Base-by-base conservation (phyloP, 2,329 filamentous ascomycete genomes). In the Dactylonectria macrodidyma region DNA sequence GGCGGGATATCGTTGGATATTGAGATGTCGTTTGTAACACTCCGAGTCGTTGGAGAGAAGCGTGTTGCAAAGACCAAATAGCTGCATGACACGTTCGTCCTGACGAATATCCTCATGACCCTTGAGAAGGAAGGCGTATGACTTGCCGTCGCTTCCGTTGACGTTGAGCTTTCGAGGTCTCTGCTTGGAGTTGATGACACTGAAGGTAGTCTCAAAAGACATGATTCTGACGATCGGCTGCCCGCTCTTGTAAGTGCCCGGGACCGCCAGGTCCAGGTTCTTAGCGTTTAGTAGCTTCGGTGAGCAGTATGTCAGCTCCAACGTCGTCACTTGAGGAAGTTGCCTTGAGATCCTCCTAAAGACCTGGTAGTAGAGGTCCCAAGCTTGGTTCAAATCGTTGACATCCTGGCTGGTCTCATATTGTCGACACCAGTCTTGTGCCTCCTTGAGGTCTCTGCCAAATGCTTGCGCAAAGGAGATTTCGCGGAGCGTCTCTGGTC, bases 41-140 rank as follows among this genome's bases (percentile, higher is more conserved):
- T 99, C 97, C 3, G 94, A 94, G 79, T 99, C 97, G 77, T 95
- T 95, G 52, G 93, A 89, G 48, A 99, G 89, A 2, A 99, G 89
- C 0, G 97, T 99, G 81, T 99, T 99, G 84, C 95, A 96, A 14
- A 99, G 89, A 47, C 96, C 96, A 78, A 99, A 99, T 41, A 99
- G 89, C 82, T 99, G 96, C 97, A 99, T 99, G 74, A 99, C 96
- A 82, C 97, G 92, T 83, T 99, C 96, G 78, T 99, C 96, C 82
- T 99, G 96, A 67, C 96, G 92, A 72, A 99, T 98, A 85, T 99
- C 96, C 83, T 99, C 96, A 77, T 99, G 97, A n/a, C 96, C 96
- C 85, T 99, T 99, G 76, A 99, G 89, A 66, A 94, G 83, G 84
- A 97, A 98, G 57, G 94, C 92, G 80, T 98, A 98, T 3, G 90